These are phyloP conservation scores for Panicum miliaceum DNA, from an alignment of 176 grass and related monocot genomes.

Conservation along the genomic window DNA sequence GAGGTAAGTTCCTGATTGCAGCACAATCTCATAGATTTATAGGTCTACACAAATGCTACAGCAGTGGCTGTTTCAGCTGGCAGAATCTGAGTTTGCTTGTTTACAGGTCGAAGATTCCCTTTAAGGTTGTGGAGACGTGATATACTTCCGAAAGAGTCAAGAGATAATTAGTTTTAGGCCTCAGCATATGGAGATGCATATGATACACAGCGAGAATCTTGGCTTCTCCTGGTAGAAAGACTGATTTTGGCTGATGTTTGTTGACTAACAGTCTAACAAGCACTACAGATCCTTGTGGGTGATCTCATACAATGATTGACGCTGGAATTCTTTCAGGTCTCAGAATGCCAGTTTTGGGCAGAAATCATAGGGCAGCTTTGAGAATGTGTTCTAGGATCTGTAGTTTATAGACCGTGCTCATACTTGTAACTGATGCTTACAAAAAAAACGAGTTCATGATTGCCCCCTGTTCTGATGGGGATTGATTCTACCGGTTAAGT, in stretches of 20 bases:
- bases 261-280: slow-evolving; percentile 30
- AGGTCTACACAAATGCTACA: neutral
- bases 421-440: slow-evolving; percentile 28
- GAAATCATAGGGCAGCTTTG: slow-evolving; percentile 20
- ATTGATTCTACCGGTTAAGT: neutral
- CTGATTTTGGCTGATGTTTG: slow-evolving; percentile 32
- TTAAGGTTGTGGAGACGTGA: slow-evolving; percentile 53
- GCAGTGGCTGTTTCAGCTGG: neutral
- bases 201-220: neutral
- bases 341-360: slow-evolving; percentile 24
- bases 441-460: neutral
- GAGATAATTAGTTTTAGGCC: slow-evolving; percentile 47
- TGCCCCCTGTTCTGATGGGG: neutral
- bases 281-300: neutral
- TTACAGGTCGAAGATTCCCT: slow-evolving; percentile 35
- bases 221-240: neutral
- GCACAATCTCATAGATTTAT: neutral
- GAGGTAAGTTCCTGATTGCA: slow-evolving; percentile 48
- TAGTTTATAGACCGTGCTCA: neutral
- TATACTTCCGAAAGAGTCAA: slow-evolving; percentile 59
- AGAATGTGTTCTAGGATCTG: slow-evolving; percentile 22
- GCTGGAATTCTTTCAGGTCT: neutral
- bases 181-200: slow-evolving; percentile 15
- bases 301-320: neutral
- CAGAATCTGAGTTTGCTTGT: slow-evolving; percentile 21